These are phyloP conservation scores for Hygrocybe coccinea DNA, from an alignment of 768 basidiomycete species.

Conservation along the genomic window DNA sequence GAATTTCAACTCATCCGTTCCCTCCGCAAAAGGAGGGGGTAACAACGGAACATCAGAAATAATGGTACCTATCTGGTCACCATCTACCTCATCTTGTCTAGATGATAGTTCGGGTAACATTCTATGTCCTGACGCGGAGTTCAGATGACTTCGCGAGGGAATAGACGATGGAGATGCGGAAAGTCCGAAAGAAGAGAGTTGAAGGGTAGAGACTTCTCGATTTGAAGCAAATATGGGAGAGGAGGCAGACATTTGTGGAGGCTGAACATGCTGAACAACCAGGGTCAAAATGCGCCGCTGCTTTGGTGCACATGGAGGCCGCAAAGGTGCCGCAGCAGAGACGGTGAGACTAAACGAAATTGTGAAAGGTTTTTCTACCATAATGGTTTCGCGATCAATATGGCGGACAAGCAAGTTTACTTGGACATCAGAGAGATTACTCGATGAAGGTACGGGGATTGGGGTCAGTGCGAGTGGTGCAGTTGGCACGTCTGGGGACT, in stretches of 20 bases:
- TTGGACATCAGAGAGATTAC: conserved; percentile 42
- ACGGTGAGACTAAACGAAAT: conserved; percentile 52
- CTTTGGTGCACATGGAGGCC: conserved; percentile 20
- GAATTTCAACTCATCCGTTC: background rate
- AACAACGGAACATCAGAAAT: conserved; percentile 12
- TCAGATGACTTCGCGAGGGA: conserved; percentile 35
- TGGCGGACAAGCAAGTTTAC: conserved; percentile 52
- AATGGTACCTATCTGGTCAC: conserved; percentile 5
- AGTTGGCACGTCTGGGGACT: conserved; percentile 28
- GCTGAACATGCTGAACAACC: conserved; percentile 63
- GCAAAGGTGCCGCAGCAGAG: conserved; percentile 39
- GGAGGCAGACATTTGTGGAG: conserved; percentile 29
- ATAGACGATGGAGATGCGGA: conserved; percentile 48
- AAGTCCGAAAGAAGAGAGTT: conserved; percentile 47
- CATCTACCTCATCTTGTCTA: conserved; percentile 23
- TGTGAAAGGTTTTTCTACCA: conserved; percentile 55
- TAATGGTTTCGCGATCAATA: conserved; percentile 41
- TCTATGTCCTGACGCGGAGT: conserved; percentile 49
- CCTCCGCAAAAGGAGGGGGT: conserved; percentile 33
- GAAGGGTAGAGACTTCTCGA: conserved; percentile 31
- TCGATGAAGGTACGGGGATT: conserved; percentile 13
- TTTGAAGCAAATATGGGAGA: conserved; percentile 12
- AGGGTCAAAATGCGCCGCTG: conserved; percentile 43
- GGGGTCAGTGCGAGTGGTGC: conserved; percentile 15
- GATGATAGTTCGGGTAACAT: conserved; percentile 44